phyloP scores from a whole-genome alignment of 768 basidiomycete species.

The Mrakia gelida region DNA sequence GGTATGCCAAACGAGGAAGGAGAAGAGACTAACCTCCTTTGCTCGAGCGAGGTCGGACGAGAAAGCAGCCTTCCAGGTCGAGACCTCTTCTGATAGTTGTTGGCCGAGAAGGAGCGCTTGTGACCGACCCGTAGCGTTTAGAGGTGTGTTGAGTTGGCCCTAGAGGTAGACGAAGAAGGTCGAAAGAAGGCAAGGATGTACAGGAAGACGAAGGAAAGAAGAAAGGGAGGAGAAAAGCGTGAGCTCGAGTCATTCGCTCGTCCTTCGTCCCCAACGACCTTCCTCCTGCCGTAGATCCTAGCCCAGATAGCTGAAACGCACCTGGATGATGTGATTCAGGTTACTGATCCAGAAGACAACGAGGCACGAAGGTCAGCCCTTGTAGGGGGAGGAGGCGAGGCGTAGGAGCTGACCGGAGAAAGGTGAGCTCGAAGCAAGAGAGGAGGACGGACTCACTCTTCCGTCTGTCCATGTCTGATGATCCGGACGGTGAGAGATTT shows the following conservation, averaged over 20 bases:
- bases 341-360: background rate
- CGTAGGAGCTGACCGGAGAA: background rate
- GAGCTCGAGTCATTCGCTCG: background rate
- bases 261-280: too few species aligned
- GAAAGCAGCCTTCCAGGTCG: background rate
- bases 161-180: background rate
- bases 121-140: background rate
- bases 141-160: constrained; percentile 17
- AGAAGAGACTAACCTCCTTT: background rate
- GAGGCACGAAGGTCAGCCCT: background rate
- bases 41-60: constrained; percentile 15
- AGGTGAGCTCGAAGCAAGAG: too few species aligned
- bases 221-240: background rate
- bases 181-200: background rate
- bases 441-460: background rate
- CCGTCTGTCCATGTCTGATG: constrained; percentile 19
- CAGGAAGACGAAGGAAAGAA: too few species aligned
- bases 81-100: background rate
- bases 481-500: background rate
- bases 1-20: background rate
- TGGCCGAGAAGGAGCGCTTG: constrained; percentile 1
- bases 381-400: too few species aligned
- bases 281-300: too few species aligned
- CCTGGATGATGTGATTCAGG: constrained; percentile 1
- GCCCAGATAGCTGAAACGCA: too few species aligned